These are phyloP conservation scores for Corynespora cassiicola DNA, from an alignment of 2,329 filamentous ascomycete genomes.

Conservation along the genomic window DNA sequence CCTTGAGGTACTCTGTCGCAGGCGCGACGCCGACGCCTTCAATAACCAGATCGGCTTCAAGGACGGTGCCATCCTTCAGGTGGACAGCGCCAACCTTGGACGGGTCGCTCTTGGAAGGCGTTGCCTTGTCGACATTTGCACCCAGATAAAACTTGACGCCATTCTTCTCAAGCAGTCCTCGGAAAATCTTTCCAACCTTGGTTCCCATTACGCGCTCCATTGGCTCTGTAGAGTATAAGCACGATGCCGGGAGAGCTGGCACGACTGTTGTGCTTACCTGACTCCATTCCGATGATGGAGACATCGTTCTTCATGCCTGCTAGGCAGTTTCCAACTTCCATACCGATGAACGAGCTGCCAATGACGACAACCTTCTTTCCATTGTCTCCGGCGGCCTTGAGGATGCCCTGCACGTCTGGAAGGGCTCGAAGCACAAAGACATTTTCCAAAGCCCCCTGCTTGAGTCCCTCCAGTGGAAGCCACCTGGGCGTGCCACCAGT, in stretches of 20 bases:
- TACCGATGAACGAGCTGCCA: slow-evolving; percentile 95
- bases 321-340: slow-evolving; percentile 89
- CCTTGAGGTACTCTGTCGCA: slow-evolving; percentile 80
- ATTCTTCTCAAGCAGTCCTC: slow-evolving; percentile 78
- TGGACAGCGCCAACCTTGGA: slow-evolving; percentile 79
- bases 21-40: slow-evolving; percentile 89
- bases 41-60: slow-evolving; percentile 89
- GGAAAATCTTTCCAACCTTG: slow-evolving; percentile 81
- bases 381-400: slow-evolving; percentile 76
- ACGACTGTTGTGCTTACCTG: slow-evolving; percentile 43
- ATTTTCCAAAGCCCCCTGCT: slow-evolving; percentile 79
- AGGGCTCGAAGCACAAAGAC: slow-evolving; percentile 84
- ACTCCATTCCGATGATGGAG: slow-evolving; percentile 87
- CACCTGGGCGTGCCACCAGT: slow-evolving; percentile 80
- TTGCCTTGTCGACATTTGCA: slow-evolving; percentile 82
- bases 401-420: slow-evolving; percentile 79
- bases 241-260: too few relatives aligned
- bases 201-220: slow-evolving; percentile 86
- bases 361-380: slow-evolving; percentile 93
- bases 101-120: slow-evolving; percentile 70
- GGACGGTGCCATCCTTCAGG: slow-evolving; percentile 82
- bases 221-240: slow-evolving; percentile 60
- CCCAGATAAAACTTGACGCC: slow-evolving; percentile 88
- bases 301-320: slow-evolving; percentile 81
- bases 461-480: slow-evolving; percentile 84